These are phyloP conservation scores for Phanerochaete sordida DNA, from an alignment of 768 basidiomycete genomes.

Conservation along the genomic window DNA sequence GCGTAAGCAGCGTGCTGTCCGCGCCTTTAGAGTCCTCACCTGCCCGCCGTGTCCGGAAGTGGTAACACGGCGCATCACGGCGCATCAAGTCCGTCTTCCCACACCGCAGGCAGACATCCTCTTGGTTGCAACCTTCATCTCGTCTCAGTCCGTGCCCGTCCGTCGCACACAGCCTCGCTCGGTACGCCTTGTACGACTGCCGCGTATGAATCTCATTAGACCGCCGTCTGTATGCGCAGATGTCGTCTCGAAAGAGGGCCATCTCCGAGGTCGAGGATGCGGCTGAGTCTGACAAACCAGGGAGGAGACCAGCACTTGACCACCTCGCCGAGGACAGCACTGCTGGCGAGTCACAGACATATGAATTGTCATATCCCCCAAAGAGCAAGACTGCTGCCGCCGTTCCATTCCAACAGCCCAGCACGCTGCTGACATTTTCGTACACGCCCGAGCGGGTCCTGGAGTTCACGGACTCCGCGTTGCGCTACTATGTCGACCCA, in stretches of 20 bases:
- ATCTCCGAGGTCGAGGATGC: background rate
- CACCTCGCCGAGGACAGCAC: background rate
- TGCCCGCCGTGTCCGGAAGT: no score
- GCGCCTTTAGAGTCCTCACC: no score
- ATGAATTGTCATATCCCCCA: conserved; percentile 5
- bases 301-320: background rate
- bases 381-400: conserved; percentile 7
- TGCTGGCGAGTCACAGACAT: background rate
- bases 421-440: conserved; percentile 67
- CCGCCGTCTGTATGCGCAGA: background rate
- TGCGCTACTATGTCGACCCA: conserved; percentile 70
- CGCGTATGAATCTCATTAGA: no score
- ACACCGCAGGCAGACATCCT: no score
- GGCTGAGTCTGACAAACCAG: background rate
- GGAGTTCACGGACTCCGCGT: conserved; percentile 62
- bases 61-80: no score
- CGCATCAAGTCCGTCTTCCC: no score
- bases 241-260: conserved; percentile 1
- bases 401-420: conserved; percentile 66
- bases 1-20: no score
- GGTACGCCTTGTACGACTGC: no score
- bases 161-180: no score
- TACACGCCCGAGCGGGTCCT: conserved; percentile 54
- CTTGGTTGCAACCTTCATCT: no score
- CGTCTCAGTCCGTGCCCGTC: no score